Evolutionary conservation across 1,284 basidiomycete genomes (phyloP).

Genomic region (Malassezia nana): DNA sequence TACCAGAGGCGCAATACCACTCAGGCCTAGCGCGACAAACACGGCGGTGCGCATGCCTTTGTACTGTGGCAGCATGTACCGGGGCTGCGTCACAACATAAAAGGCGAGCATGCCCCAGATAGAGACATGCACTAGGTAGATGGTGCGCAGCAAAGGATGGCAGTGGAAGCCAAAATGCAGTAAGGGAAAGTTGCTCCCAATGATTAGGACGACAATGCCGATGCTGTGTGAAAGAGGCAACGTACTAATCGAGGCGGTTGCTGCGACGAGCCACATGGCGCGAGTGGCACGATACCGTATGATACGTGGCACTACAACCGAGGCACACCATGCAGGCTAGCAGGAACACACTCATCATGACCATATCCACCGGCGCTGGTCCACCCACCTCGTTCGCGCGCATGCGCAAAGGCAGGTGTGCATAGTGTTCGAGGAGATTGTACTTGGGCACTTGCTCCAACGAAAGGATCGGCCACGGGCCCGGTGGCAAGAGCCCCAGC

Average conservation of each 20-base stretch:
- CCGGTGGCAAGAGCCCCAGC: conserved; percentile 17
- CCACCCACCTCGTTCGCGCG: neutral
- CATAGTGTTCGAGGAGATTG: neutral
- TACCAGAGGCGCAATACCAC: conserved; percentile 61
- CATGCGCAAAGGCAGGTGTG: neutral
- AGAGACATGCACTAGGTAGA: neutral
- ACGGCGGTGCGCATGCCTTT: conserved; percentile 67
- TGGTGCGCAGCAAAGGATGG: conserved; percentile 28
- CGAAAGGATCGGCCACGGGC: neutral
- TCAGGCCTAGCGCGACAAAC: conserved; percentile 70
- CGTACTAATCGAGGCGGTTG: conserved; percentile 36
- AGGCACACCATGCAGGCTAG: conserved; percentile 66
- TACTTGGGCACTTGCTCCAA: neutral
- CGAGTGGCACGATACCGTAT: conserved; percentile 67
- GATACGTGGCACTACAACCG: conserved; percentile 64
- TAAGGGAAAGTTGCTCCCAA: conserved; percentile 70
- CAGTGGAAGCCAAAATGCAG: conserved; percentile 41
- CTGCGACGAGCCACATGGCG: conserved; percentile 52
- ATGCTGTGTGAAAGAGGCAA: conserved; percentile 11
- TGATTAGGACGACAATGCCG: conserved; percentile 56
- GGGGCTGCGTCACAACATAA: conserved; percentile 68
- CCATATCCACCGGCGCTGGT: conserved; percentile 59
- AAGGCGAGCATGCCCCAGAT: conserved; percentile 53
- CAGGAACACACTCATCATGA: conserved; percentile 62
- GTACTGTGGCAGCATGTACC: conserved; percentile 66